Conservation (phyloP, 306 rosid species). For the Fragaria vesca region DNA sequence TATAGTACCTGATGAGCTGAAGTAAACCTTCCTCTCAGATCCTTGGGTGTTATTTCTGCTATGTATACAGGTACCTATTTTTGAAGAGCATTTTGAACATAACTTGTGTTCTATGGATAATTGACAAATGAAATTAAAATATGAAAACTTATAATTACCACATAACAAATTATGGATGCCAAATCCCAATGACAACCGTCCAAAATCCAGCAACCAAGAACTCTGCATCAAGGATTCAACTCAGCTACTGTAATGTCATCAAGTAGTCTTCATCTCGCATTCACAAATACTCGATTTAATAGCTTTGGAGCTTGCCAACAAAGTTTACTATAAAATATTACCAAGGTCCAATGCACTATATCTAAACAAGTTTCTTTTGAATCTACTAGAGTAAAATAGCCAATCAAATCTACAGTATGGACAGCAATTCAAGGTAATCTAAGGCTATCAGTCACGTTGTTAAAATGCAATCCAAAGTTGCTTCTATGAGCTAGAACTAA, state of each 20-base stretch:
- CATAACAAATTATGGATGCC: constrained; percentile 17
- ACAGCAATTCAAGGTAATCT: not conserved
- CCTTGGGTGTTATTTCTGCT: constrained; percentile 36
- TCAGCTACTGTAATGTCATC: not conserved
- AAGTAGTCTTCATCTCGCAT: too few relatives aligned
- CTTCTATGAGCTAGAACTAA: too few relatives aligned
- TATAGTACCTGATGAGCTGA: constrained; percentile 22
- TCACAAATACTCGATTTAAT: too few relatives aligned
- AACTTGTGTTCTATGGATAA: not conserved
- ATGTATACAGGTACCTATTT: constrained; percentile 23
- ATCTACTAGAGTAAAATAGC: not conserved
- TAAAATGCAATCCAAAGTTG: too few relatives aligned
- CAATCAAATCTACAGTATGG: not conserved
- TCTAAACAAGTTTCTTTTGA: too few relatives aligned
- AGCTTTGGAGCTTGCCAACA: too few relatives aligned
- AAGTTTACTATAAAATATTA: too few relatives aligned
- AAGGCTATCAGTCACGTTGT: too few relatives aligned
- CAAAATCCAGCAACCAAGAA: constrained; percentile 20
- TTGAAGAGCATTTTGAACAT: not conserved
- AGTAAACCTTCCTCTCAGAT: constrained; percentile 35
- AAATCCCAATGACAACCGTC: constrained; percentile 20
- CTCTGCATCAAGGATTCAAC: constrained; percentile 4
- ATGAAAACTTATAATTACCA: constrained; percentile 18
- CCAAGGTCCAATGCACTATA: too few relatives aligned
- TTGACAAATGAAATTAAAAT: not conserved